Evolutionary conservation across 106 monocot species (phyloP).

Genomic region (Dendrobium officinale): DNA sequence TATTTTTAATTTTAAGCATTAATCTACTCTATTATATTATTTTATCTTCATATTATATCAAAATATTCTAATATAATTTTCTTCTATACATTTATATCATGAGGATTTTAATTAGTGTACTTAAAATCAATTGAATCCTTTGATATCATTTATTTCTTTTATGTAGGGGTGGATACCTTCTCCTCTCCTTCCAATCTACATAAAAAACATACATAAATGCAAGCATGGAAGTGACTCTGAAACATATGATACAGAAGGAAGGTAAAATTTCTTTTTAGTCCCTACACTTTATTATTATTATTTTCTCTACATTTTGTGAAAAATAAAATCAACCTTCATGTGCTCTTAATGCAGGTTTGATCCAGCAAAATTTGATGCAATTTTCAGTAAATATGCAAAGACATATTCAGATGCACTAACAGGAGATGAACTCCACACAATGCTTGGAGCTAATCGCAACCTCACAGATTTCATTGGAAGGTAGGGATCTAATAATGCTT

Average conservation of each 20-base stretch:
- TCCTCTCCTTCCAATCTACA: slow-evolving; percentile 11
- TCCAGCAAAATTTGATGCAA: slow-evolving; percentile 46
- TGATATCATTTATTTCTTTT: neutral
- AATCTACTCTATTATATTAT: no score
- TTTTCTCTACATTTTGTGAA: neutral
- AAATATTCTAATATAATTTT: no score
- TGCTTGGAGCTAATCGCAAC: slow-evolving; percentile 29
- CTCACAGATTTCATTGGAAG: slow-evolving; percentile 25
- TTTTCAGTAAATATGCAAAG: slow-evolving; percentile 40
- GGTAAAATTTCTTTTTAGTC: neutral
- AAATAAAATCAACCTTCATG: neutral
- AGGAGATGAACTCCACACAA: slow-evolving; percentile 15
- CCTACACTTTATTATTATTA: neutral
- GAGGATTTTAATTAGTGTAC: no score
- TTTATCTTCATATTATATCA: no score
- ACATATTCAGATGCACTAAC: slow-evolving; percentile 27
- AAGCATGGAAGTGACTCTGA: slow-evolving; percentile 17
- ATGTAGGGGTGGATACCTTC: slow-evolving; percentile 10
- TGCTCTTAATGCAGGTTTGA: slow-evolving; percentile 18
- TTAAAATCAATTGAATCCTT: no score
- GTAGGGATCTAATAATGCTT: slow-evolving; percentile 3
- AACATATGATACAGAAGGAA: slow-evolving; percentile 21
- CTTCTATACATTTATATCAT: no score
- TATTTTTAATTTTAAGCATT: no score
- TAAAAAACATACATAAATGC: slow-evolving; percentile 15